Percentiles rank a stretch among this genome's conserved stretches.
These are phyloP conservation scores for Cyclotella choctawhatcheeana DNA, from an alignment of 108 stramenopile genomes.

Conservation along the genomic window DNA sequence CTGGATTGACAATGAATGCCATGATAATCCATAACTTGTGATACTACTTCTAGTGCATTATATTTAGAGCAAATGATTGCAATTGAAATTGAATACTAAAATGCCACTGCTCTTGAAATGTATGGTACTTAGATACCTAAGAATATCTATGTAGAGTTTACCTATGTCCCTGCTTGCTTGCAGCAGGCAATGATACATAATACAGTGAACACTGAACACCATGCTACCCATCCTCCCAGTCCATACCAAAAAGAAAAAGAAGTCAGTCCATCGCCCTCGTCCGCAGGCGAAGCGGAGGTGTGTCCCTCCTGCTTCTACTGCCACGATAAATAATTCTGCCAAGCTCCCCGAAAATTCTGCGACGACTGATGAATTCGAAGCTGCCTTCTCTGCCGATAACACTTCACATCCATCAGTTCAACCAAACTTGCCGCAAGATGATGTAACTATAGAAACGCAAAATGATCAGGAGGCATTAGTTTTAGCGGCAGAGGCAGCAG, in stretches of 20 bases:
- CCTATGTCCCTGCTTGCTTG: too few relatives aligned
- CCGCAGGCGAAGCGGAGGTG: not conserved
- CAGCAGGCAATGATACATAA: too few relatives aligned
- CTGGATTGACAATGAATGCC: too few relatives aligned
- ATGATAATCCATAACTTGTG: too few relatives aligned
- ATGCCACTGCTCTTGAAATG: too few relatives aligned
- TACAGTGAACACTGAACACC: too few relatives aligned
- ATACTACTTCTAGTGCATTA: too few relatives aligned
- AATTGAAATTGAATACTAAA: too few relatives aligned
- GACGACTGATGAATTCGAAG: not conserved
- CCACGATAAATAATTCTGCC: not conserved
- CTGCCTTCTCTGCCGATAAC: not conserved
- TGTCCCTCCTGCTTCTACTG: not conserved
- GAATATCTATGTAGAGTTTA: too few relatives aligned
- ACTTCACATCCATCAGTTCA: not conserved
- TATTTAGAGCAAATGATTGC: too few relatives aligned
- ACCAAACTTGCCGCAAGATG: not conserved
- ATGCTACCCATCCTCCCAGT: conserved; percentile 15
- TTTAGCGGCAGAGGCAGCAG: conserved; percentile 19
- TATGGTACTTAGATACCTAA: too few relatives aligned
- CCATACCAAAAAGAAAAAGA: conserved; percentile 10
- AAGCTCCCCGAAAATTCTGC: not conserved
- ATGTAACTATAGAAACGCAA: not conserved
- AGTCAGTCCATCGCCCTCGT: not conserved
- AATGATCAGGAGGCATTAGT: conserved; percentile 4